Base-by-base conservation (phyloP, 2,329 filamentous ascomycete genomes). In the Botrytis aclada region DNA sequence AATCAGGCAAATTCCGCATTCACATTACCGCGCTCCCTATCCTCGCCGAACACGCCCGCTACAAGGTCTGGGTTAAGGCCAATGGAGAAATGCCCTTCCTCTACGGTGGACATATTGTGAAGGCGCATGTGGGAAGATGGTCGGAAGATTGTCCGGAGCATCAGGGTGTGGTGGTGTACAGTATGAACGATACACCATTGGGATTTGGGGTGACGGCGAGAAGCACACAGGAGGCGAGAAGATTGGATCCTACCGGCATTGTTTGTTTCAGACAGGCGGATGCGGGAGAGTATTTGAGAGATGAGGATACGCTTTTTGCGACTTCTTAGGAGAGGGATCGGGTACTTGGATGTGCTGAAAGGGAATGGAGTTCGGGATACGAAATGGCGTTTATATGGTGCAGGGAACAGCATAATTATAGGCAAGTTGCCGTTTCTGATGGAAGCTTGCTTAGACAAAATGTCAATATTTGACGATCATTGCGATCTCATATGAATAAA, bases 71-170 rank as follows among this genome's bases (percentile, higher is more conserved):
- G 94, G 91, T 99, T 77, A 97, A 97, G 84, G 88, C 91, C 74
- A 98, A 98, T 83, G 96, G 96, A 77, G 95, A 97, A 80, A 97
- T 98, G 94, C 95, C 96, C 1, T 98, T 97, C 82, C 84, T 99
- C 64, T 99, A 98, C 83, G 96, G 96, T 70, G 93, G 93, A 73
- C 95, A 98, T 82, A 87, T 97, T 70, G 89, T 97, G 77, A 93
- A 93, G 82, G 92, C 91, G 45, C 92, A 94, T 81, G 82, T 85
- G 8, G 93, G 93, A 32, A 85, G 94, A 75, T 95, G 93, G 90
- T 93, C 90, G 58, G 94, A 97, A 80, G 95, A 98, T 84, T 95
- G 92, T 79, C 95, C 95, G 0, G 94, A 97, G 83, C 95, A 98
- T 83, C 91, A 94, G 79, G 96, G 96, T 60, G 91, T 97, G 20